Conservation (phyloP, 805 yeast species). For the Wickerhamiella qilinensis region DNA sequence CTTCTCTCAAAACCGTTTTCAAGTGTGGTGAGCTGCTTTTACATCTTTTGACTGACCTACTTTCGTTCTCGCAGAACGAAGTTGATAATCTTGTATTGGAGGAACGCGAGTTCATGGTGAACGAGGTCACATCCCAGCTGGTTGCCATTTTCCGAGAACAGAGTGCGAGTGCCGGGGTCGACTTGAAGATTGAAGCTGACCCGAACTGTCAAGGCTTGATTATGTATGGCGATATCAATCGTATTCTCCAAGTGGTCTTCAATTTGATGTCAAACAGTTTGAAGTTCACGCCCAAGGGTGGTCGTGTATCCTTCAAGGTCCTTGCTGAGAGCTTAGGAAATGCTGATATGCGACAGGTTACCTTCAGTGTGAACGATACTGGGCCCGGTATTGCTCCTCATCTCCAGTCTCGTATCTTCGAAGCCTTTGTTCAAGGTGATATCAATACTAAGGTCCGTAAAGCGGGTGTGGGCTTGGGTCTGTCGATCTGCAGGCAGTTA, state of each 20-base stretch:
- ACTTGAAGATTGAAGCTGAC: conserved; percentile 35
- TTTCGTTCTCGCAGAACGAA: conserved; percentile 87
- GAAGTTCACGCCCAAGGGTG: conserved; percentile 85
- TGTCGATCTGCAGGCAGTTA: conserved; percentile 76
- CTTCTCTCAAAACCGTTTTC: conserved; percentile 65
- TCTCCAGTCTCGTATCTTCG: conserved; percentile 72
- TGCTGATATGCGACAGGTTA: conserved; percentile 39
- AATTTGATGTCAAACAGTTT: conserved; percentile 80
- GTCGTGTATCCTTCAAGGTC: conserved; percentile 45
- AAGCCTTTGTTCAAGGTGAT: conserved; percentile 95
- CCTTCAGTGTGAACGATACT: conserved; percentile 68
- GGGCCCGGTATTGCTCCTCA: conserved; percentile 89
- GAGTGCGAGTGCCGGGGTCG: conserved; percentile 38
- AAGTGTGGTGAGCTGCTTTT: conserved; percentile 81
- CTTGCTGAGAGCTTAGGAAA: conserved; percentile 3
- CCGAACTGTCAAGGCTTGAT: conserved; percentile 31
- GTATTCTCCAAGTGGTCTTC: conserved; percentile 85
- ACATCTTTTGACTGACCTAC: conserved; percentile 76
- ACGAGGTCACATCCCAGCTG: conserved; percentile 73
- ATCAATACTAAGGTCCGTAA: conserved; percentile 79
- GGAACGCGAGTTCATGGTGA: conserved; percentile 59
- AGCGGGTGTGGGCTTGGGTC: conserved; percentile 94
- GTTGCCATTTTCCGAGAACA: conserved; percentile 70
- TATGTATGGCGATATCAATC: conserved; percentile 72
- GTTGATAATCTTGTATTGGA: conserved; percentile 71